Base-by-base conservation (phyloP, 2,329 filamentous ascomycete species). In the Zelopaecilomyces penicillatus region DNA sequence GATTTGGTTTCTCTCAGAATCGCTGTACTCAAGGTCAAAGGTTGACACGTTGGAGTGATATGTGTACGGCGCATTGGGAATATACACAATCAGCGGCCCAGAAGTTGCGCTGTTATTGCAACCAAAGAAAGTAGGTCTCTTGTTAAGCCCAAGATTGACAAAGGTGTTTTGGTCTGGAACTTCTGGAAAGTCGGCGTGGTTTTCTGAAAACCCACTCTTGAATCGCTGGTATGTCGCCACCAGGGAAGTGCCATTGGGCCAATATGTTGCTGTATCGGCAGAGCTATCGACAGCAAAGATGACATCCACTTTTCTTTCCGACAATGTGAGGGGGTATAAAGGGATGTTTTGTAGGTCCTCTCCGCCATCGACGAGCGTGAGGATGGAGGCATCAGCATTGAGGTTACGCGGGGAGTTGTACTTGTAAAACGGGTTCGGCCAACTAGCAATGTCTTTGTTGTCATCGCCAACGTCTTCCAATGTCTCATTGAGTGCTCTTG, bases 251-350 rank as follows among this genome's bases (percentile, higher is more conserved):
- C 85, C 87, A 58, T 91, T 89, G 27, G 87, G 86, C 83, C 85
- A 93, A 62, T 69, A 73, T 40, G 71, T 71, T 1, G 60, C 64
- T 0, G 80, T 87, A 59, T 93, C 87, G 2, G 85, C 85, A 1
- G 83, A 88, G 4, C 80, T 81, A 60, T 93, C 87, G 37, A 90
- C 69, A 2, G 87, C 85, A 57, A 91, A 90, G 57, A 93, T 83
- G 31, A 90, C 83, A 58, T 93, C 87, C 33, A 93, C 78, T 11
- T 73, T 58, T 36, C 87, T 82, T n/a, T 68, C 57, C 0, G 83
- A 83, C 55, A 90, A 83, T 50, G 89, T 85, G 5, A 91, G 73
- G 0, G 87, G 87, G 57, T 88, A 78, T 0, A 91, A 65, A 1
- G 87, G 87, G 36, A 93, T 80, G 59, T 93, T 93, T 56, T 94